Evolutionary conservation across 1,284 basidiomycete species (phyloP).

Genomic region (Rhodofomes roseus): DNA sequence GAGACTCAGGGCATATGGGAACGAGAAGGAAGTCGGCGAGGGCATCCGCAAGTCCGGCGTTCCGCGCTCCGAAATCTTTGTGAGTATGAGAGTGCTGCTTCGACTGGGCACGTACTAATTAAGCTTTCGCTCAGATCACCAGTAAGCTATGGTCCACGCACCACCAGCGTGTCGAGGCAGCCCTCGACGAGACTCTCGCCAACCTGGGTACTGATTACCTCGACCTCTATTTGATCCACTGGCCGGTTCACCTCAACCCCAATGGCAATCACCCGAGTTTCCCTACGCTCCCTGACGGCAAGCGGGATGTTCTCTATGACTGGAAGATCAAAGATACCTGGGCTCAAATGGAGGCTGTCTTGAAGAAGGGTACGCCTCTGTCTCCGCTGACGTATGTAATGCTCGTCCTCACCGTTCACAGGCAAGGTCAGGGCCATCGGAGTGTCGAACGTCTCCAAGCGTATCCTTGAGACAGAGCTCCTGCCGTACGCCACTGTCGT

Average conservation of each 20-base stretch:
- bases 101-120: not conserved
- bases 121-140: slow-evolving; percentile 44
- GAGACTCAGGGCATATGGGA: slow-evolving; percentile 54
- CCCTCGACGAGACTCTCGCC: slow-evolving; percentile 67
- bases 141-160: slow-evolving; percentile 73
- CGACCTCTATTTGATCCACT: slow-evolving; percentile 79
- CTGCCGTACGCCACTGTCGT: slow-evolving; percentile 44
- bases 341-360: slow-evolving; percentile 77
- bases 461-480: slow-evolving; percentile 36
- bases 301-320: slow-evolving; percentile 60
- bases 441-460: slow-evolving; percentile 54
- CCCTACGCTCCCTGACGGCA: slow-evolving; percentile 66
- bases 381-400: not conserved
- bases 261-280: slow-evolving; percentile 71
- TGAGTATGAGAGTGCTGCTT: slow-evolving; percentile 38
- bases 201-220: slow-evolving; percentile 78
- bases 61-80: slow-evolving; percentile 77
- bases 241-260: slow-evolving; percentile 77
- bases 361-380: slow-evolving; percentile 49
- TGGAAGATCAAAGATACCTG: slow-evolving; percentile 75
- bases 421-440: slow-evolving; percentile 56
- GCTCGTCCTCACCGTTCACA: not conserved
- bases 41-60: slow-evolving; percentile 79
- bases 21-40: slow-evolving; percentile 83
- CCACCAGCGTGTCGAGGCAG: slow-evolving; percentile 72